Percentiles rank a stretch among this genome's conserved stretches.
phyloP scores from a whole-genome alignment of 108 stramenopile genomes.

The Nitzschia inconspicua region DNA sequence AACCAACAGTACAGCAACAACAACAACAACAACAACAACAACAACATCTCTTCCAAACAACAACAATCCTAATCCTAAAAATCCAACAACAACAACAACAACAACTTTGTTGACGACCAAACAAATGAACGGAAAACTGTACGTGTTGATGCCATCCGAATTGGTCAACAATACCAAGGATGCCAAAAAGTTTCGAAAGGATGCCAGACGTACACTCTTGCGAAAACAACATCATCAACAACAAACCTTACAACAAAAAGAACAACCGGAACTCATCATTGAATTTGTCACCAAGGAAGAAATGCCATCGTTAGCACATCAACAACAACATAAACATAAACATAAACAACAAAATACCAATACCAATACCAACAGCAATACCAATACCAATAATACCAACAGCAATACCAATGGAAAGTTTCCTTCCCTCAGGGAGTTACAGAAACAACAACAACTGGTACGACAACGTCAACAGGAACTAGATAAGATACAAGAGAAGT shows the following conservation, averaged over 20 bases:
- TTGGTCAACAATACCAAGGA: conserved; percentile 56
- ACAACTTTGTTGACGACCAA: conserved; percentile 8
- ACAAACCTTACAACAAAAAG: conserved; percentile 43
- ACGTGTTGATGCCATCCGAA: conserved; percentile 46
- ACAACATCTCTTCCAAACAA: no score
- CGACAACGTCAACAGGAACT: conserved; percentile 40
- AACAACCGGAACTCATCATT: conserved; percentile 42
- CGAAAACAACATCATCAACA: background rate
- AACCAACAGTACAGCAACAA: no score
- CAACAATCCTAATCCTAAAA: no score
- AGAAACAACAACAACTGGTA: conserved; percentile 51
- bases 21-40: no score
- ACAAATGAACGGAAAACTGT: conserved; percentile 17
- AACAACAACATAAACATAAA: conserved; percentile 19
- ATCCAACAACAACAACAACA: background rate
- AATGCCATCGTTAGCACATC: conserved; percentile 1
- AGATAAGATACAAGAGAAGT: conserved; percentile 31
- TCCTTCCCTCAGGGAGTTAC: conserved; percentile 72
- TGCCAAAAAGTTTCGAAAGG: conserved; percentile 81
- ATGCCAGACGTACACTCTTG: conserved; percentile 50
- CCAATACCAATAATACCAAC: no score
- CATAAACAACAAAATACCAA: no score
- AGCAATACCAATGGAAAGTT: conserved; percentile 27
- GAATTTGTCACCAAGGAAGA: conserved; percentile 43
- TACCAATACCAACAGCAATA: no score